A percentile compares a stretch with the other conserved stretches of the same genome.
Evolutionary conservation across 2,329 filamentous ascomycete genomes (phyloP).

Genomic region (Periconia macrospinosa): DNA sequence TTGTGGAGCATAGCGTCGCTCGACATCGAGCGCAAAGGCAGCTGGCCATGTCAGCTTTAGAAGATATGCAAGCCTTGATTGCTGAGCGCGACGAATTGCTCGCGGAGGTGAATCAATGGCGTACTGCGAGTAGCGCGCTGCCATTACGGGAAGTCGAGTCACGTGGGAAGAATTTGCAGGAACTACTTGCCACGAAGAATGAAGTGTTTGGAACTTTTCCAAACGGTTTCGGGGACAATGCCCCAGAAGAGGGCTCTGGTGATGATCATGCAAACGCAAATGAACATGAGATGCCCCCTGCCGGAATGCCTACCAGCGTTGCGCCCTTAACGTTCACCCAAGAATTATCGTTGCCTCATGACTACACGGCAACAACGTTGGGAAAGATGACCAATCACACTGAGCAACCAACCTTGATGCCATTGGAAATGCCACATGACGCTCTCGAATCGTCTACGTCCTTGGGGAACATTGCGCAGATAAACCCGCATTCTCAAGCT

Average conservation of each 20-base stretch:
- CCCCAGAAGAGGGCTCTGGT: constrained; percentile 7
- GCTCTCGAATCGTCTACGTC: neutral
- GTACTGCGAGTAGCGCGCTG: constrained; percentile 5
- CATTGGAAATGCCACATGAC: neutral
- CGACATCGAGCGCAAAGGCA: constrained; percentile 14
- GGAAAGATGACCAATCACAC: neutral
- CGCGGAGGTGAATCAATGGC: constrained; percentile 17
- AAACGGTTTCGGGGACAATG: constrained; percentile 23
- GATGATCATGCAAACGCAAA: constrained; percentile 4
- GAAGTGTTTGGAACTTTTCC: constrained; percentile 21
- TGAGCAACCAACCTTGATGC: neutral
- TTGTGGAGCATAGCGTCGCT: constrained; percentile 22
- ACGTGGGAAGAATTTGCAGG: constrained; percentile 4
- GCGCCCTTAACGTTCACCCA: neutral
- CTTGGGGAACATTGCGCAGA: neutral
- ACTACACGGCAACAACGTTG: neutral
- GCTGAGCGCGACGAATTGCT: constrained; percentile 19
- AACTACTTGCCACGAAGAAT: constrained; percentile 10
- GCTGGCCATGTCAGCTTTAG: constrained; percentile 9
- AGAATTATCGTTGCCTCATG: neutral
- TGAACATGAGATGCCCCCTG: neutral
- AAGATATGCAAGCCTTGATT: constrained; percentile 14
- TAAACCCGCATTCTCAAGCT: neutral
- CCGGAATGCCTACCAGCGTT: neutral
- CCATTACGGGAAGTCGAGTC: constrained; percentile 6